Evolutionary conservation across 805 yeast species (phyloP).

Genomic region (Candida schatavii): DNA sequence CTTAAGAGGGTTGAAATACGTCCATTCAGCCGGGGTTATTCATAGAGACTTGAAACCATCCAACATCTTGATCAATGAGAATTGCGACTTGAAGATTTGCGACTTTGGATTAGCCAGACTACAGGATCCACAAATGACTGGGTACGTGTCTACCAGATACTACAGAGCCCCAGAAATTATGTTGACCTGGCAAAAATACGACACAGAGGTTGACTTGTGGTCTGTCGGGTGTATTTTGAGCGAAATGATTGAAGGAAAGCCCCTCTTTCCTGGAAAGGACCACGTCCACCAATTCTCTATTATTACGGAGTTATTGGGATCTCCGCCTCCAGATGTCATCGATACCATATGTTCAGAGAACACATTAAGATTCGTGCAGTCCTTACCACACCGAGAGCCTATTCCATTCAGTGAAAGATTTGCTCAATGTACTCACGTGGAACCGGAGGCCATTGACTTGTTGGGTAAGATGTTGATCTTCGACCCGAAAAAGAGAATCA

Average conservation of each 20-base stretch:
- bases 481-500: slow-evolving; percentile 91
- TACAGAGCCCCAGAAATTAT: slow-evolving; percentile 98
- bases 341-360: slow-evolving; percentile 95
- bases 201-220: slow-evolving; percentile 96
- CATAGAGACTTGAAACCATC: slow-evolving; percentile 87
- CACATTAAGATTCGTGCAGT: slow-evolving; percentile 88
- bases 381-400: slow-evolving; percentile 92
- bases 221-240: slow-evolving; percentile 96
- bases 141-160: slow-evolving; percentile 92
- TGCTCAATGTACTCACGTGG: slow-evolving; percentile 57
- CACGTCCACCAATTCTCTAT: slow-evolving; percentile 98
- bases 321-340: slow-evolving; percentile 95
- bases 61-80: slow-evolving; percentile 81
- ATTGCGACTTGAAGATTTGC: slow-evolving; percentile 87
- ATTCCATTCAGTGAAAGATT: slow-evolving; percentile 82
- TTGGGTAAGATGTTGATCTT: slow-evolving; percentile 88
- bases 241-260: slow-evolving; percentile 96
- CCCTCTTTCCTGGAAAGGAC: slow-evolving; percentile 96
- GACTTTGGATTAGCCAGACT: slow-evolving; percentile 95
- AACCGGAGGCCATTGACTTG: slow-evolving; percentile 84
- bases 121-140: slow-evolving; percentile 99
- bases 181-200: slow-evolving; percentile 98
- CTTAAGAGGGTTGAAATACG: slow-evolving; percentile 82
- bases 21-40: slow-evolving; percentile 88
- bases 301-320: slow-evolving; percentile 92